These are phyloP conservation scores for Scheffersomyces stipitis DNA, from an alignment of 805 yeast genomes.

Conservation along the genomic window DNA sequence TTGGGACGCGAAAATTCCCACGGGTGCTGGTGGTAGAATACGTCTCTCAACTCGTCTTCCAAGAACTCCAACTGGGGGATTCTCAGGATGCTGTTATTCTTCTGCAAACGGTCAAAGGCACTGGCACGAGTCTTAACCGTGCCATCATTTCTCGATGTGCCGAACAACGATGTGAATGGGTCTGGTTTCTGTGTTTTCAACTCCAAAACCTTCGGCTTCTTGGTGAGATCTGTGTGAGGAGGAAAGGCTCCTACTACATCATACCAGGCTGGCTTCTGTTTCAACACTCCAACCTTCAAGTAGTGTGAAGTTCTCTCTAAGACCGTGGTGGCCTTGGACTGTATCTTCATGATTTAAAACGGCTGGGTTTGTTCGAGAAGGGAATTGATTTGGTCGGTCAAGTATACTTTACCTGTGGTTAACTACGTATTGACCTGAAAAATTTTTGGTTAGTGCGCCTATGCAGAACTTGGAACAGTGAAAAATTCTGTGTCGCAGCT, in stretches of 20 bases:
- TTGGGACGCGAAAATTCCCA: conserved; percentile 97
- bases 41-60: conserved; percentile 79
- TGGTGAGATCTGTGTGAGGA: conserved; percentile 64
- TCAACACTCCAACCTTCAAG: conserved; percentile 67
- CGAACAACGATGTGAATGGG: conserved; percentile 22
- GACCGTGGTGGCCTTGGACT: conserved; percentile 66
- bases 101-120: conserved; percentile 33
- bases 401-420: too few species aligned
- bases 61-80: conserved; percentile 56
- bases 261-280: conserved; percentile 83
- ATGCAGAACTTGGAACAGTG: too few species aligned
- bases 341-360: conserved; percentile 61
- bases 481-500: too few species aligned
- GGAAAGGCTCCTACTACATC: conserved; percentile 81
- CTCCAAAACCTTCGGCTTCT: conserved; percentile 37
- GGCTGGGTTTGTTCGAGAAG: too few species aligned
- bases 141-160: conserved; percentile 10
- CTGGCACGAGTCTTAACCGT: conserved; percentile 50
- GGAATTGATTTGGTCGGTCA: too few species aligned
- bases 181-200: conserved; percentile 25
- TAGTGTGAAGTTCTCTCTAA: conserved; percentile 80
- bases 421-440: too few species aligned
- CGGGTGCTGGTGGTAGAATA: conserved; percentile 91
- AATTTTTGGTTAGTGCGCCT: too few species aligned
- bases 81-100: conserved; percentile 41